Base-by-base conservation (phyloP, 441 rosid genomes). In the Syzygium malaccense region DNA sequence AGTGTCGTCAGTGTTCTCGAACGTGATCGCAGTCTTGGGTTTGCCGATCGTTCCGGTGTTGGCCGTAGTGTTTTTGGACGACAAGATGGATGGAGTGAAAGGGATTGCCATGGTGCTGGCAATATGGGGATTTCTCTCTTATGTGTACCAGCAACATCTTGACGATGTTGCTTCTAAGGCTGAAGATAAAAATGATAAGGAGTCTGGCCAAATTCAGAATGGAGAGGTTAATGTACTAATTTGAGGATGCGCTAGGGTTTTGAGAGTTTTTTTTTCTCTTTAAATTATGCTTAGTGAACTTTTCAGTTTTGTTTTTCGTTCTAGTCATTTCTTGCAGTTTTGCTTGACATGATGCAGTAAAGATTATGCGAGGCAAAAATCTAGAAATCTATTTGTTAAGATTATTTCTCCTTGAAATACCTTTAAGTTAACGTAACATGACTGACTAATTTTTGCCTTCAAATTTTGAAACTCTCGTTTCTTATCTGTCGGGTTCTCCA, bases 121-220 rank as follows among this genome's bases (percentile, higher is more conserved):
- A 25, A 84, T 93, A 19, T 96, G 98, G 99, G 99, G 98, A 11
- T 91, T 95, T 56, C 28, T 91, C 84, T 94, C 95, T 5, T 94
- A 88, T 87, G 90, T 85, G 23, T 95, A 92, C 86, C 95, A 94
- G 90, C 93, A 93, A 18, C 89, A 92, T 87, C 89, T 94, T 3
- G 93, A 92, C 30, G 86, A 88, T 18, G 15, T 8, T 10, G 86
- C 57, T 13, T 83, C 84, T 17, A 60, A 88, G 88, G 86, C 28
- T 32, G 85, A 51, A 68, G 37, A 85, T 6, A 55, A 2, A 85
- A 85, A 32, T 26, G 15, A 30, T 19, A 20, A 79, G 30, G 60
- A 45, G 25, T 53, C 56, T 14, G 56, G 37, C 86, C 33, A 28
- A 15, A 51, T 19, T 51, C 58, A 53, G 86, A 17, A 17, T 17